Conservation (phyloP, 2,329 filamentous ascomycete genomes). For the Lithohypha guttulata region DNA sequence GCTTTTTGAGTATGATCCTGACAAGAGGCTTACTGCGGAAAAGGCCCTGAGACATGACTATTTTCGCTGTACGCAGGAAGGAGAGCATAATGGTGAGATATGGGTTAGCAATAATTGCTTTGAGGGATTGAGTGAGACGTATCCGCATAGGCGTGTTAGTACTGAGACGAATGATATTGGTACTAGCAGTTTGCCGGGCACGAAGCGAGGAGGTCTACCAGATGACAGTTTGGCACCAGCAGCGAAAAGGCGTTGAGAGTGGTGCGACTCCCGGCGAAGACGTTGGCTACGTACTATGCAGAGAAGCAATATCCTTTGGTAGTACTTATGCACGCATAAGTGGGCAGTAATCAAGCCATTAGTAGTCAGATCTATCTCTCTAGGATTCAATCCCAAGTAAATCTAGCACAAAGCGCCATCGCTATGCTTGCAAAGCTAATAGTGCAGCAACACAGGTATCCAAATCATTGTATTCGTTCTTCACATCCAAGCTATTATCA, state of each 20-base stretch:
- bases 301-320: too few relatives aligned
- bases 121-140: conserved; percentile 76
- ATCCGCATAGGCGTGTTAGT: conserved; percentile 80
- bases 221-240: conserved; percentile 48
- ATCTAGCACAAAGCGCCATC: too few relatives aligned
- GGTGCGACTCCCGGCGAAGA: too few relatives aligned
- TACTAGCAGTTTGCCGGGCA: conserved; percentile 79
- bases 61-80: conserved; percentile 54
- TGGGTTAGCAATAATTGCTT: conserved; percentile 72
- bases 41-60: conserved; percentile 85
- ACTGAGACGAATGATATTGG: conserved; percentile 93
- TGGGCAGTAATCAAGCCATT: too few relatives aligned
- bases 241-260: conserved; percentile 19
- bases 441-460: not conserved
- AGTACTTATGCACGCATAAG: too few relatives aligned
- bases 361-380: too few relatives aligned
- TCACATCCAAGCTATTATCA: not conserved
- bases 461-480: too few relatives aligned
- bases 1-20: conserved; percentile 85
- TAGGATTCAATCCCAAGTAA: too few relatives aligned
- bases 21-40: conserved; percentile 75
- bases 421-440: not conserved
- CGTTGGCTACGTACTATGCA: too few relatives aligned
- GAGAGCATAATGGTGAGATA: conserved; percentile 20
- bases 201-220: conserved; percentile 74